These are phyloP conservation scores for Nakaseomyces bracarensis DNA, from an alignment of 1,139 yeast genomes.

Conservation along the genomic window DNA sequence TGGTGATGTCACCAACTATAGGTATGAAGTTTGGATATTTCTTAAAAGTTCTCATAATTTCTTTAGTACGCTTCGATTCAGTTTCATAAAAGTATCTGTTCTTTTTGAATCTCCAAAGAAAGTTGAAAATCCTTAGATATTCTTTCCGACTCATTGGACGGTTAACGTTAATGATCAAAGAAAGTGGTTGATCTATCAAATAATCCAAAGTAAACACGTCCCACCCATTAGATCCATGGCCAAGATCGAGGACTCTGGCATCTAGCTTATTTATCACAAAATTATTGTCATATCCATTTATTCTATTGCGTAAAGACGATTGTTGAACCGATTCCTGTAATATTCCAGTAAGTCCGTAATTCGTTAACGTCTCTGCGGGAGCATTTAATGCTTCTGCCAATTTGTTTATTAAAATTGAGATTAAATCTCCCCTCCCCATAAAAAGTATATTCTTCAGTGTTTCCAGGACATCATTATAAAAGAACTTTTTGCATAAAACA, in stretches of 20 bases:
- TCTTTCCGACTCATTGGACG: conserved; percentile 41
- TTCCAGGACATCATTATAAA: conserved; percentile 46
- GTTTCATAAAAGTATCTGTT: conserved; percentile 44
- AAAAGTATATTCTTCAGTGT: conserved; percentile 62
- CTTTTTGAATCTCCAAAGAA: conserved; percentile 71
- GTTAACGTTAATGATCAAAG: conserved; percentile 37
- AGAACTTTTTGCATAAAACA: conserved; percentile 44
- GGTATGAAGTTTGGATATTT: conserved; percentile 20
- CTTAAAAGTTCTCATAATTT: conserved; percentile 28
- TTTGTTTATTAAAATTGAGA: conserved; percentile 51
- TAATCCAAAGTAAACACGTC: conserved; percentile 88
- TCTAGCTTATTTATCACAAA: conserved; percentile 53
- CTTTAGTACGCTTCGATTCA: conserved; percentile 41
- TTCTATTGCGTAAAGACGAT: conserved; percentile 47
- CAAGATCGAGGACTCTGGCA: conserved; percentile 68
- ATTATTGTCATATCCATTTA: conserved; percentile 29
- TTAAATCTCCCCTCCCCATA: conserved; percentile 71
- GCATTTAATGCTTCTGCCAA: conserved; percentile 50
- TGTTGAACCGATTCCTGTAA: conserved; percentile 58
- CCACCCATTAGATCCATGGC: conserved; percentile 75
- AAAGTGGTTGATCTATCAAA: conserved; percentile 51
- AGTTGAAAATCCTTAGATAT: conserved; percentile 75
- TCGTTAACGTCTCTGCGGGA: conserved; percentile 54
- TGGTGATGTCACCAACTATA: conserved; percentile 22
- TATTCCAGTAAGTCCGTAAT: conserved; percentile 58